phyloP scores from a whole-genome alignment of 306 rosid species.

The Prinsepia uniflora region DNA sequence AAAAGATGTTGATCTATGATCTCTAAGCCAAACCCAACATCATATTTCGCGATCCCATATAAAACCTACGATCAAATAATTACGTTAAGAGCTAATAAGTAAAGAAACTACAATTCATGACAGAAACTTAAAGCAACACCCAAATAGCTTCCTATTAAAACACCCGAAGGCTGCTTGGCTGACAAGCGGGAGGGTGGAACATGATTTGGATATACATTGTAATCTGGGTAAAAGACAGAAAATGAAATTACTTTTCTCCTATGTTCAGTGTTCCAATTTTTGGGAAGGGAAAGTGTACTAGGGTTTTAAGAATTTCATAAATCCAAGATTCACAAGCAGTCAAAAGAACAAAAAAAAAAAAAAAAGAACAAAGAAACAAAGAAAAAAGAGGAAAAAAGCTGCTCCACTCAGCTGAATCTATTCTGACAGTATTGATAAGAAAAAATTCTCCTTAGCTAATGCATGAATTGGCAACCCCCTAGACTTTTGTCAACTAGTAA shows the following conservation, averaged over 20 bases:
- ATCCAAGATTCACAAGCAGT: slow-evolving; percentile 14
- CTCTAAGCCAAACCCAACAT: slow-evolving; percentile 34
- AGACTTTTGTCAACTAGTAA: slow-evolving; percentile 14
- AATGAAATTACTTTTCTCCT: background rate
- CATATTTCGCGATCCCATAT: slow-evolving; percentile 33
- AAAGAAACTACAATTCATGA: background rate
- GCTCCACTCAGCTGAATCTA: background rate
- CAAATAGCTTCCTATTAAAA: background rate
- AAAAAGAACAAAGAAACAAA: background rate
- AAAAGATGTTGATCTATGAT: slow-evolving; percentile 24
- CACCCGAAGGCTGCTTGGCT: background rate
- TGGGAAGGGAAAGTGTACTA: background rate
- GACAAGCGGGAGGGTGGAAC: background rate
- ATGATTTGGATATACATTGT: background rate
- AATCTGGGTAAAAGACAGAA: background rate
- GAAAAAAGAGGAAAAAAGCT: background rate
- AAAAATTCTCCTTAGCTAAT: background rate
- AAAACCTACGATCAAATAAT: slow-evolving; percentile 8
- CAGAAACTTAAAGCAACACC: background rate
- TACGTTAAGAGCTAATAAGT: background rate
- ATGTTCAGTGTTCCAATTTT: background rate
- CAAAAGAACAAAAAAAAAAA: background rate
- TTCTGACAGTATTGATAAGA: background rate
- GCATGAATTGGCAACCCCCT: slow-evolving; percentile 2
- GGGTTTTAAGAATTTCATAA: background rate